Conservation (phyloP, 139 green algal genomes). For the Raphidocelis subcapitata region DNA sequence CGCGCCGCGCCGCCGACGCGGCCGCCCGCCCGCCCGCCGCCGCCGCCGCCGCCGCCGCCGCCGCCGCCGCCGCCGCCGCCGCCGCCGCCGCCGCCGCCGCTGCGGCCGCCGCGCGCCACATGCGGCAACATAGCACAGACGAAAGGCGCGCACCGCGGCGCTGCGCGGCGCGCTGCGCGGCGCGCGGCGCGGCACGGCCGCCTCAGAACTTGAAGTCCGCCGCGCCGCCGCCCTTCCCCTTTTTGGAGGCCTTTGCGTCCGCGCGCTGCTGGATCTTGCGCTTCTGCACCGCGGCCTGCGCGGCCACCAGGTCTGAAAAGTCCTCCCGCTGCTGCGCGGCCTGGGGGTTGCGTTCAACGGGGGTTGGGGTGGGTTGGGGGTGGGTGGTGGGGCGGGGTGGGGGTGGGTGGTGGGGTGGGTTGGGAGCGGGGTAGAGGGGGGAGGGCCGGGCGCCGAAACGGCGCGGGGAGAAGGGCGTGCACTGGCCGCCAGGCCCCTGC, state of each 20-base stretch:
- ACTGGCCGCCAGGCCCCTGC: no score
- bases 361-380: background rate
- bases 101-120: background rate
- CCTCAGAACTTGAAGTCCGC: conserved; percentile 67
- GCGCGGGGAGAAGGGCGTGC: no score
- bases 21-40: no score
- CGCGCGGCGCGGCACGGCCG: no score
- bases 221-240: conserved; percentile 52
- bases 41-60: no score
- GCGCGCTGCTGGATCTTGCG: conserved; percentile 71
- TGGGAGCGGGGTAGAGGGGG: conserved; percentile 14
- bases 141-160: no score
- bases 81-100: no score
- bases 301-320: conserved; percentile 94
- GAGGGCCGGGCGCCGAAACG: no score
- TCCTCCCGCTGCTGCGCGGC: conserved; percentile 68
- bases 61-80: no score
- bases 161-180: no score
- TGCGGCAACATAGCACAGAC: no score
- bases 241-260: conserved; percentile 56
- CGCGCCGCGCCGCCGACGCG: no score
- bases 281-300: conserved; percentile 81
- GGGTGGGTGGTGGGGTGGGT: conserved; percentile 27
- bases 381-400: background rate
- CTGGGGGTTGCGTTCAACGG: conserved; percentile 41